These are phyloP conservation scores for Bipolaris bicolor DNA, from an alignment of 2,329 filamentous ascomycete genomes.

Conservation along the genomic window DNA sequence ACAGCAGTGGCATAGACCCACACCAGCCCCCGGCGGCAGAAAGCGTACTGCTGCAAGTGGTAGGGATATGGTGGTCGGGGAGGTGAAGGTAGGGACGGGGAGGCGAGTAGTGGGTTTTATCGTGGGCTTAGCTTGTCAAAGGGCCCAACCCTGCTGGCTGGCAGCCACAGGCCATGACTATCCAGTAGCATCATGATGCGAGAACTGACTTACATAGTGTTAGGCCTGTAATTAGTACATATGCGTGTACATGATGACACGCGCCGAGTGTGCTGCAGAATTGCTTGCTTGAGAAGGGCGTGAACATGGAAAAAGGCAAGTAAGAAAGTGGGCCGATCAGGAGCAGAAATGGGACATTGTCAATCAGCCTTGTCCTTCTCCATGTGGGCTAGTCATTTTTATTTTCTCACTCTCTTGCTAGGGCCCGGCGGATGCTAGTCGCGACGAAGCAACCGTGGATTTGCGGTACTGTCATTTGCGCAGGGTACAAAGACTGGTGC, in stretches of 20 bases:
- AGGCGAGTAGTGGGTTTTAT: slow-evolving; percentile 33
- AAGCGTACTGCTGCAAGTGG: slow-evolving; percentile 33
- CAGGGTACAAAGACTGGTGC: slow-evolving; percentile 32
- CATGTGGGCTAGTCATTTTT: not conserved
- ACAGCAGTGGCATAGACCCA: slow-evolving; percentile 36
- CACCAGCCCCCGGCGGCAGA: slow-evolving; percentile 28
- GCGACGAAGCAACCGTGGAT: slow-evolving; percentile 30
- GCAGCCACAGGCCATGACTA: slow-evolving; percentile 21
- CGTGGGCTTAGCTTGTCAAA: slow-evolving; percentile 34
- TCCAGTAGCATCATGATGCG: slow-evolving; percentile 34
- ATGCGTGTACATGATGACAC: slow-evolving; percentile 39
- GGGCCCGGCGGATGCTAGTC: slow-evolving; percentile 24
- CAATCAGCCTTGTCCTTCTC: slow-evolving; percentile 15
- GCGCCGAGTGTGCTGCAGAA: slow-evolving; percentile 28
- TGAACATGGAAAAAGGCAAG: slow-evolving; percentile 29
- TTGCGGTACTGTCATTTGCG: slow-evolving; percentile 46
- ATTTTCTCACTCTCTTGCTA: slow-evolving; percentile 2
- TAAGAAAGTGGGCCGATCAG: slow-evolving; percentile 23
- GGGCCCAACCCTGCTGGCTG: slow-evolving; percentile 25
- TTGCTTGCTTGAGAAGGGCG: slow-evolving; percentile 19
- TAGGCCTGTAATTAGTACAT: slow-evolving; percentile 26
- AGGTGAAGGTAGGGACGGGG: slow-evolving; percentile 15
- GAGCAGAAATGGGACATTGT: slow-evolving; percentile 22
- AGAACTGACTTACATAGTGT: slow-evolving; percentile 43
- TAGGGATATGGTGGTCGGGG: slow-evolving; percentile 33